Base-by-base conservation (phyloP, 2,329 filamentous ascomycete genomes). In the Fusarium redolens region DNA sequence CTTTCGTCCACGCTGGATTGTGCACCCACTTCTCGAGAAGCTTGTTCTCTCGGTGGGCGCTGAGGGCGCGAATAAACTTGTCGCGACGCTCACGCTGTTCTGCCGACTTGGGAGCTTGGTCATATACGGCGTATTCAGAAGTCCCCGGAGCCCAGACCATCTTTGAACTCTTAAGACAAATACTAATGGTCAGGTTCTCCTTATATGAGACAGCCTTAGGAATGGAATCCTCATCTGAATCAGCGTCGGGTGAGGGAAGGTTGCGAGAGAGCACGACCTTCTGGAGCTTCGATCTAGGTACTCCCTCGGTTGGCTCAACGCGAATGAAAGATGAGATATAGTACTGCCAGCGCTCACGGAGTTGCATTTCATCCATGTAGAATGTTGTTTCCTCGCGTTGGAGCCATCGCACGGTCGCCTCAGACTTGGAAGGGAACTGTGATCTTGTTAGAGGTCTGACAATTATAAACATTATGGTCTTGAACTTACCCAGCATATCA, bases 241-340 rank as follows among this genome's bases (percentile, higher is more conserved):
- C 88, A 41, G 87, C 86, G 65, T 93, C 89, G 65, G 87, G 79
- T 72, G 85, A 84, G 1, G 92, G 91, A 41, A 94, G 84, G 80
- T 93, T 95, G 65, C 93, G 91, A 56, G 90, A 88, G 20, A 96
- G 86, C 65, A 95, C 90, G 8, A 90, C 88, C 82, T 91, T 92
- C 69, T 88, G 89, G 77, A 94, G 86, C 52, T 88, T 89, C 10
- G 87, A 87, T 55, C 91, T 86, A 11, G 88, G 85, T 5, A 96
- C 88, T 18, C 93, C 93, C 82, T 96, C 93, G 1, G 96, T 99
- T 4, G 94, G 93, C 78, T 97, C 94, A 30, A 95, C 89, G 71
- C 94, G 93, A 74, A 94, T 93, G 82, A 93, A 98, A 0, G 95
- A 95, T 22, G 96, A 95, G 64, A 97, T 94, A 80, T 99, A 99